phyloP scores from a whole-genome alignment of 148 eudicot species.

The Vaccinium corymbosum region DNA sequence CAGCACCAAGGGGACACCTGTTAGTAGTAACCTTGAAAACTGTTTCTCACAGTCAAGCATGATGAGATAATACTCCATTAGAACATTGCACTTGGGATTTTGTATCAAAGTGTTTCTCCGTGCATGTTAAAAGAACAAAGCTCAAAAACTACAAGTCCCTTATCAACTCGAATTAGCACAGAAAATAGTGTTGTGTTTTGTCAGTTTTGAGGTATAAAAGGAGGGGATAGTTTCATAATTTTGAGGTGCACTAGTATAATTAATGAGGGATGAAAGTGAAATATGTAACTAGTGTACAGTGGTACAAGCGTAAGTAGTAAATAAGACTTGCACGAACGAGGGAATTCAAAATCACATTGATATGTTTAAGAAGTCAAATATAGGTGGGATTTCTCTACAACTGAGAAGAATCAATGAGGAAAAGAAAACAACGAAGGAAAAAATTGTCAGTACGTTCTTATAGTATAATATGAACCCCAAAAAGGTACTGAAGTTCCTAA shows the following conservation, averaged over 20 bases:
- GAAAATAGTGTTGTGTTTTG: background rate
- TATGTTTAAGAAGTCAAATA: background rate
- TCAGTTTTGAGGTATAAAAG: background rate
- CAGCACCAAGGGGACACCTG: background rate
- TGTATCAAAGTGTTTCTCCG: background rate
- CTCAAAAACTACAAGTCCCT: background rate
- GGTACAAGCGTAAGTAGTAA: background rate
- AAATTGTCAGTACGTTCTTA: background rate
- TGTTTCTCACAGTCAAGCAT: background rate
- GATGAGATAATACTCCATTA: background rate
- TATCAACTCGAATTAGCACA: background rate
- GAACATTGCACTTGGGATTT: background rate
- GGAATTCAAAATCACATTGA: background rate
- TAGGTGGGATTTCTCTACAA: background rate
- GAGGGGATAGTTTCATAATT: background rate
- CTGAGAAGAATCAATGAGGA: background rate
- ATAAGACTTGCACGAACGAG: background rate
- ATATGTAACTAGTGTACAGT: background rate
- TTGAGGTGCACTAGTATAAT: background rate
- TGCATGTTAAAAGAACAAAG: background rate
- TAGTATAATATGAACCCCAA: background rate
- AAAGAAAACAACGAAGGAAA: background rate
- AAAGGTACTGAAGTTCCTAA: background rate
- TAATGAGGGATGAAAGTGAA: background rate
- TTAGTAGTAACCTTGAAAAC: background rate